Evolutionary conservation across 805 yeast genomes (phyloP).

Genomic region (Ogataea sp.): DNA sequence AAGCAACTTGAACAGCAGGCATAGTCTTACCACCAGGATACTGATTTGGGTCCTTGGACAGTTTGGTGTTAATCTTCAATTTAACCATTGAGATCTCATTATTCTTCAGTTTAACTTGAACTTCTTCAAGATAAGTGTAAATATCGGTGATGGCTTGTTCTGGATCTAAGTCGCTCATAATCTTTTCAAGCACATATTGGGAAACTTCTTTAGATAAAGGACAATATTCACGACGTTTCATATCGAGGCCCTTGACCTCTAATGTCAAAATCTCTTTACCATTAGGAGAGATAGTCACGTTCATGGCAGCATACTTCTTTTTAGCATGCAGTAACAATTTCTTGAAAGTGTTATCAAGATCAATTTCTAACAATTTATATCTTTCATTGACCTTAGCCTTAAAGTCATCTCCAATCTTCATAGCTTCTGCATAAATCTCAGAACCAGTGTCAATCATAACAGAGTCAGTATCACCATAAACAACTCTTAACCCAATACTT

Average conservation of each 20-base stretch:
- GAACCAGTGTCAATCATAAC: slow-evolving; percentile 95
- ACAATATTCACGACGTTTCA: slow-evolving; percentile 95
- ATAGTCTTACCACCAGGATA: slow-evolving; percentile 83
- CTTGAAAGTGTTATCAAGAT: slow-evolving; percentile 88
- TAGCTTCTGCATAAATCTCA: slow-evolving; percentile 59
- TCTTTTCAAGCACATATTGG: slow-evolving; percentile 58
- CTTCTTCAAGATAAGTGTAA: slow-evolving; percentile 60
- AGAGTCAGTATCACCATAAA: slow-evolving; percentile 98
- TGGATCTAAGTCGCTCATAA: slow-evolving; percentile 67
- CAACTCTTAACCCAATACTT: slow-evolving; percentile 70
- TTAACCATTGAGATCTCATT: slow-evolving; percentile 60
- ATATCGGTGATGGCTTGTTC: slow-evolving; percentile 67
- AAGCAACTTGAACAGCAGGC: slow-evolving; percentile 81
- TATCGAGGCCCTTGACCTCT: slow-evolving; percentile 94
- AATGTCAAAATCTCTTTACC: slow-evolving; percentile 52
- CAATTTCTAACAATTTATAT: slow-evolving; percentile 82
- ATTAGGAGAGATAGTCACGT: slow-evolving; percentile 30
- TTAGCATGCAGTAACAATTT: slow-evolving; percentile 83
- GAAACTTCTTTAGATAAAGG: slow-evolving; percentile 88
- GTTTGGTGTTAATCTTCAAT: slow-evolving; percentile 74
- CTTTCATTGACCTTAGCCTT: slow-evolving; percentile 82
- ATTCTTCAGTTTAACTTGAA: slow-evolving; percentile 46
- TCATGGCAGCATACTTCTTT: slow-evolving; percentile 94
- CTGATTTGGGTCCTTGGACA: slow-evolving; percentile 81
- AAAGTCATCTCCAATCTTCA: slow-evolving; percentile 77